These are phyloP conservation scores for Aspergillus brasiliensis DNA, from an alignment of 2,329 filamentous ascomycete genomes.

Conservation along the genomic window DNA sequence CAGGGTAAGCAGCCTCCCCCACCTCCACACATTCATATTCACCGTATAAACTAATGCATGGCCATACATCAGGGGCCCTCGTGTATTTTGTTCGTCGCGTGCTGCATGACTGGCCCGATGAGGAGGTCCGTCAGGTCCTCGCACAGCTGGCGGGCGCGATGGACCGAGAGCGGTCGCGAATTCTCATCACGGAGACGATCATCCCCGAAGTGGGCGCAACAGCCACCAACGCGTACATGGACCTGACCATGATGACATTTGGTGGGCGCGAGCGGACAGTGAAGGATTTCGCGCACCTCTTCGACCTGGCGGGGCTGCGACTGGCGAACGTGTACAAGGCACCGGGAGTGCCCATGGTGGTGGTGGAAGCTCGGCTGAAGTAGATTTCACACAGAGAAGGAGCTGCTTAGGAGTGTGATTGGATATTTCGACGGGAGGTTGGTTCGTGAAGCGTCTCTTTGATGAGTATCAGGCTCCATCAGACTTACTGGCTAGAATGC, in stretches of 20 bases:
- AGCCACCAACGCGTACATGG: neutral
- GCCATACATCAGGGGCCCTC: constrained; percentile 20
- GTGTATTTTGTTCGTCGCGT: constrained; percentile 35
- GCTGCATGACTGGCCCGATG: constrained; percentile 33
- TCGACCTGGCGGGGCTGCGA: neutral
- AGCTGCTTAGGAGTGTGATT: neutral
- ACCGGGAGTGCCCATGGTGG: constrained; percentile 1
- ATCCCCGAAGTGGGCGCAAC: constrained; percentile 22
- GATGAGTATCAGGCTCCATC: too few relatives aligned
- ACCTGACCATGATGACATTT: constrained; percentile 4
- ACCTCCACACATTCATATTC: neutral
- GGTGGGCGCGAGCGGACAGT: neutral
- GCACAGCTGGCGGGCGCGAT: constrained; percentile 24
- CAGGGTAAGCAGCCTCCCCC: constrained; percentile 16
- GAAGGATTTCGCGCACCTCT: neutral
- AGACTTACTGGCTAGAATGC: too few relatives aligned
- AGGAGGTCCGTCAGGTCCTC: constrained; percentile 22
- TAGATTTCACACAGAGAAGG: neutral
- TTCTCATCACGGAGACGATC: constrained; percentile 32
- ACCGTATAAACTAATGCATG: too few relatives aligned
- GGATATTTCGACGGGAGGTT: too few relatives aligned
- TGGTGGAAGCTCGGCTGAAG: constrained; percentile 3
- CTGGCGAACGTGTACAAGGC: neutral
- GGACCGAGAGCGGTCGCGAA: constrained; percentile 17
- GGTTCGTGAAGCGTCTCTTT: too few relatives aligned